Percentiles rank a stretch among this genome's conserved stretches.
These are phyloP conservation scores for Penicillium sp. DNA, from an alignment of 2,329 filamentous ascomycete genomes.

Conservation along the genomic window DNA sequence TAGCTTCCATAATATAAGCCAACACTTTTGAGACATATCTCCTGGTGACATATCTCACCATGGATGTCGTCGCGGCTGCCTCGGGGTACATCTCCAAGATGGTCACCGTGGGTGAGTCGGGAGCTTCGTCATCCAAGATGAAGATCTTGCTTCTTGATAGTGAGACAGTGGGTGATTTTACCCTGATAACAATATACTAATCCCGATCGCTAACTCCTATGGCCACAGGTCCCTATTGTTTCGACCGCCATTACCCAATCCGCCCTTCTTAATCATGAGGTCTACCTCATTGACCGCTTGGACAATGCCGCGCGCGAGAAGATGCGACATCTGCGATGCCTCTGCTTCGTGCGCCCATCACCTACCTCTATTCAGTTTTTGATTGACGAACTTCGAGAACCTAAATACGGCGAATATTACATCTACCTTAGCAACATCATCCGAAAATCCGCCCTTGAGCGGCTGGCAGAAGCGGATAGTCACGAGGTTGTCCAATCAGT, in stretches of 20 bases:
- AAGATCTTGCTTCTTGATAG: conserved; percentile 90
- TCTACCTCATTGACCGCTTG: conserved; percentile 92
- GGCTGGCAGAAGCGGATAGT: conserved; percentile 89
- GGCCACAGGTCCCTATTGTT: conserved; percentile 64
- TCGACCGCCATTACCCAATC: conserved; percentile 96
- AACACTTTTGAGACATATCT: neutral
- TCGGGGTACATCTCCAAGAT: conserved; percentile 95
- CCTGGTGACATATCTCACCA: conserved; percentile 38
- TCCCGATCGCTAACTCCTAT: conserved; percentile 20
- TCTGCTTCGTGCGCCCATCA: conserved; percentile 87
- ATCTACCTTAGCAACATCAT: conserved; percentile 96
- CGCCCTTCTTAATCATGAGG: conserved; percentile 84
- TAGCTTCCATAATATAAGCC: neutral
- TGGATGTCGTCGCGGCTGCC: conserved; percentile 91
- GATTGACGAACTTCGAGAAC: conserved; percentile 89
- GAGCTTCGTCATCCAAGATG: conserved; percentile 72
- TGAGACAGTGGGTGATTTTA: conserved; percentile 63
- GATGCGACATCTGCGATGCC: conserved; percentile 90
- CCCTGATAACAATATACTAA: conserved; percentile 11
- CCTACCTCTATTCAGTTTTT: conserved; percentile 85
- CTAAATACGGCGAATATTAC: conserved; percentile 95
- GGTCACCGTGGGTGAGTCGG: conserved; percentile 69
- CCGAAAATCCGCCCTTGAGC: conserved; percentile 89
- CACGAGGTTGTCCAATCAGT: conserved; percentile 91
- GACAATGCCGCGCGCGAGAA: conserved; percentile 86